Evolutionary conservation across 495 filamentous ascomycete species (phyloP).

Genomic region (Tuber brumale): DNA sequence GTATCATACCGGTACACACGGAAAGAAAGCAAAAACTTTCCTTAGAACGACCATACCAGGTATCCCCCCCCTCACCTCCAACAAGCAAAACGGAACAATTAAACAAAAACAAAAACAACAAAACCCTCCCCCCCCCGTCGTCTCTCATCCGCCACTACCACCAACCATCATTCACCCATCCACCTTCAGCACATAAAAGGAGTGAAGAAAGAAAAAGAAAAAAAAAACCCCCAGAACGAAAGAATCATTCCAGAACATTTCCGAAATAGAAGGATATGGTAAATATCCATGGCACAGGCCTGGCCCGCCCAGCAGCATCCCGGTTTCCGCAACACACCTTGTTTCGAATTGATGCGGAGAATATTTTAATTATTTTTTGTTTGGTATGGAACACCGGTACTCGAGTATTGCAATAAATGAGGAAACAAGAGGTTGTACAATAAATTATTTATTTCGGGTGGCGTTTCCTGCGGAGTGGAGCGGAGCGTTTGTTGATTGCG

Average conservation of each 20-base stretch:
- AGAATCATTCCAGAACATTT: conserved; percentile 1
- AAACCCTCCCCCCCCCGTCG: neutral
- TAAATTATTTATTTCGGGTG: conserved; percentile 1
- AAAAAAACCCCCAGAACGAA: neutral
- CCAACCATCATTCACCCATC: neutral
- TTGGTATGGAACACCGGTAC: neutral
- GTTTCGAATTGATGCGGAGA: neutral
- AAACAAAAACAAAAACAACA: neutral
- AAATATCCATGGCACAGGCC: neutral
- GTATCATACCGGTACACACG: neutral
- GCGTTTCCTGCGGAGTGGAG: neutral
- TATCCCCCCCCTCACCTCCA: neutral
- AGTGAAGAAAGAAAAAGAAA: neutral
- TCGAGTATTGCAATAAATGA: neutral
- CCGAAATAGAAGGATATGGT: neutral
- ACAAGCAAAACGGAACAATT: neutral
- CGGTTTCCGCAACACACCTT: neutral
- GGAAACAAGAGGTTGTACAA: neutral
- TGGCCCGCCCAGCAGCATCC: neutral
- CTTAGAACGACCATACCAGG: neutral
- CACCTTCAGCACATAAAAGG: neutral
- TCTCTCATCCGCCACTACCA: neutral
- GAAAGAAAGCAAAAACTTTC: neutral
- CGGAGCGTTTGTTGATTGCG: neutral
- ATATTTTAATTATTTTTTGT: neutral